A percentile compares a stretch with the other conserved stretches of the same genome.
These are phyloP conservation scores for Pseudogymnoascus sp. DNA, from an alignment of 2,329 filamentous ascomycete genomes.

Conservation along the genomic window DNA sequence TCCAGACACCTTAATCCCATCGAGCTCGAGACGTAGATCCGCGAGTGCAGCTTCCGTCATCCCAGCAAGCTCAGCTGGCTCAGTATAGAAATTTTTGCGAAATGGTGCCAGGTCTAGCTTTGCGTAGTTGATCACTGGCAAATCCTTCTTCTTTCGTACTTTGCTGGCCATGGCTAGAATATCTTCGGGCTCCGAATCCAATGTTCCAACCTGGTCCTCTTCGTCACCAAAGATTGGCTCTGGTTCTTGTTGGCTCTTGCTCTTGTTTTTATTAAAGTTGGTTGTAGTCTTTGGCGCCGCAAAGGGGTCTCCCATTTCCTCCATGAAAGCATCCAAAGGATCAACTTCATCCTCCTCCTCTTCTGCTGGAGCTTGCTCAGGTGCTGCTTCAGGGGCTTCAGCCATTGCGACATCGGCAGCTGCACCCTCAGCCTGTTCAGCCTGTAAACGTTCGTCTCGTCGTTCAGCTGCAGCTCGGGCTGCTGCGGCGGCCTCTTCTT, in stretches of 20 bases:
- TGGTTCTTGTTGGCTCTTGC: conserved; percentile 56
- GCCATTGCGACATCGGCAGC: conserved; percentile 29
- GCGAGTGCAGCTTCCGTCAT: conserved; percentile 81
- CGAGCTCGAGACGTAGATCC: conserved; percentile 76
- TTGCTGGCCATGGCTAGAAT: conserved; percentile 56
- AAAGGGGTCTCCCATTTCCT: conserved; percentile 47
- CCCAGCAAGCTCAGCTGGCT: conserved; percentile 74
- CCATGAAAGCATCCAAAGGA: conserved; percentile 96
- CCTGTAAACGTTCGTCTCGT: conserved; percentile 60
- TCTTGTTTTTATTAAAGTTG: conserved; percentile 27
- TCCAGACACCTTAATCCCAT: conserved; percentile 90
- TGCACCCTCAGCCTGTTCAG: conserved; percentile 26
- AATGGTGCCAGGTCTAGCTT: conserved; percentile 83
- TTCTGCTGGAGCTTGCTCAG: conserved; percentile 37
- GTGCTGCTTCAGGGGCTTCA: conserved; percentile 26
- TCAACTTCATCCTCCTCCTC: conserved; percentile 67
- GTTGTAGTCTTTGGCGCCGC: conserved; percentile 35
- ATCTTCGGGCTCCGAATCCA: conserved; percentile 59
- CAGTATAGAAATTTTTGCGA: conserved; percentile 90
- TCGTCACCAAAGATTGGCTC: conserved; percentile 87
- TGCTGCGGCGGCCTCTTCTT: conserved; percentile 82
- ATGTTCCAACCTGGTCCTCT: conserved; percentile 58
- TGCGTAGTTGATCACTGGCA: conserved; percentile 78
- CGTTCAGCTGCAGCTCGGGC: conserved; percentile 80
- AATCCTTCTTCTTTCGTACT: conserved; percentile 82